phyloP scores from a whole-genome alignment of 1,284 basidiomycete genomes.

The Spongispora temasekensis region DNA sequence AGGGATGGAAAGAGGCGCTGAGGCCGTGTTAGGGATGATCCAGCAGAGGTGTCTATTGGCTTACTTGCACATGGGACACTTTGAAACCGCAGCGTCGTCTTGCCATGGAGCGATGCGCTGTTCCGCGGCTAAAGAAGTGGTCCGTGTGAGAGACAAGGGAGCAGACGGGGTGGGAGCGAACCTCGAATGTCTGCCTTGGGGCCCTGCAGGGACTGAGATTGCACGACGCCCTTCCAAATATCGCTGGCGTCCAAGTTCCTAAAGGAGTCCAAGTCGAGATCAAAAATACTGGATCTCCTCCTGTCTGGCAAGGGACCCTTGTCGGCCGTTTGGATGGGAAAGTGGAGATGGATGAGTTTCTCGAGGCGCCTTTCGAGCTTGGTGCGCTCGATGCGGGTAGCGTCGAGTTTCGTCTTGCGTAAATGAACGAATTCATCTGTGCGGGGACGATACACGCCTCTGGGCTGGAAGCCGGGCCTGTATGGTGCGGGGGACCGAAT shows the following conservation, averaged over 20 bases:
- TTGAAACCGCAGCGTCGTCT: slow-evolving; percentile 72
- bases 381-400: slow-evolving; percentile 74
- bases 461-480: slow-evolving; percentile 71
- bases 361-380: slow-evolving; percentile 81
- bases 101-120: slow-evolving; percentile 97
- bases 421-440: slow-evolving; percentile 77
- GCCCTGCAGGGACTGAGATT: slow-evolving; percentile 41
- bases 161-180: slow-evolving; percentile 32
- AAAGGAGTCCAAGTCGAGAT: slow-evolving; percentile 54
- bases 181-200: slow-evolving; percentile 61
- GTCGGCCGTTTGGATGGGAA: slow-evolving; percentile 45
- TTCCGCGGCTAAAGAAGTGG: slow-evolving; percentile 63
- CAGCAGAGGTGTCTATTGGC: slow-evolving; percentile 32
- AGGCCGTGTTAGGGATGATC: slow-evolving; percentile 1
- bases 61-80: slow-evolving; percentile 86
- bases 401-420: slow-evolving; percentile 57
- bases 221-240: slow-evolving; percentile 60
- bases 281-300: slow-evolving; percentile 68
- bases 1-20: slow-evolving; percentile 81
- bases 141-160: slow-evolving; percentile 11
- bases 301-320: slow-evolving; percentile 21
- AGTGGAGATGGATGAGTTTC: slow-evolving; percentile 84
- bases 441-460: slow-evolving; percentile 62
- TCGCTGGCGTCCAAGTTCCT: slow-evolving; percentile 61
- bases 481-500: slow-evolving; percentile 49